Evolutionary conservation across 2,329 filamentous ascomycete species (phyloP).

Genomic region (Cercospora sp.): DNA sequence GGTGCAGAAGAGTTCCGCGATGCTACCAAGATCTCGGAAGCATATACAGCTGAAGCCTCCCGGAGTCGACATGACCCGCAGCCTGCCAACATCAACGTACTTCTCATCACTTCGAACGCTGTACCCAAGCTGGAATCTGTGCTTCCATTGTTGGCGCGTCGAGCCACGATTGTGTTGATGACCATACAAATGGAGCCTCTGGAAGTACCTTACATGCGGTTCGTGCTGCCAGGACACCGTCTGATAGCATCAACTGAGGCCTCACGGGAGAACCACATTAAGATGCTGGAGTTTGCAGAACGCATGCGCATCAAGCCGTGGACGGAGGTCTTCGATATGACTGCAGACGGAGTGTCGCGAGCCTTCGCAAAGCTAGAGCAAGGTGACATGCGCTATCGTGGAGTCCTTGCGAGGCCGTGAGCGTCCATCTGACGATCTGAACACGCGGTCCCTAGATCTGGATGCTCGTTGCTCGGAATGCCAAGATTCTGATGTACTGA

Average conservation of each 20-base stretch:
- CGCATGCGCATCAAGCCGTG: slow-evolving; percentile 47
- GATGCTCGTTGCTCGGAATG: background rate
- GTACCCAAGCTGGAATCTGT: slow-evolving; percentile 32
- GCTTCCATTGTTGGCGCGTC: slow-evolving; percentile 34
- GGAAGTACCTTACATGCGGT: slow-evolving; percentile 38
- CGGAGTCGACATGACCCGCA: slow-evolving; percentile 4
- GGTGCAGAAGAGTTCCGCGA: slow-evolving; percentile 36
- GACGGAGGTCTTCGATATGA: slow-evolving; percentile 47
- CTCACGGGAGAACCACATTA: slow-evolving; percentile 34
- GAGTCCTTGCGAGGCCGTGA: slow-evolving; percentile 35
- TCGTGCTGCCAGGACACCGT: slow-evolving; percentile 38
- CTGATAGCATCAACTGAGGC: slow-evolving; percentile 39
- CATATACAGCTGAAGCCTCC: background rate
- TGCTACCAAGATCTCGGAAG: background rate
- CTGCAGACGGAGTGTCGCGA: slow-evolving; percentile 41
- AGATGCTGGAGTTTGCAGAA: slow-evolving; percentile 49
- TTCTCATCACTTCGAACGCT: slow-evolving; percentile 37
- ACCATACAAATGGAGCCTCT: slow-evolving; percentile 38
- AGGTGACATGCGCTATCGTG: slow-evolving; percentile 50
- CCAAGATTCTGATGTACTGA: background rate
- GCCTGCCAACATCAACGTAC: slow-evolving; percentile 31
- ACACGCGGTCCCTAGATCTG: background rate
- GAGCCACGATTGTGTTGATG: slow-evolving; percentile 39
- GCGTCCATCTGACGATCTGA: background rate
- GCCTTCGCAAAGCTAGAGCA: slow-evolving; percentile 45